Conservation (phyloP, 1,284 basidiomycete genomes). For the Trichosporon coremiiforme region DNA sequence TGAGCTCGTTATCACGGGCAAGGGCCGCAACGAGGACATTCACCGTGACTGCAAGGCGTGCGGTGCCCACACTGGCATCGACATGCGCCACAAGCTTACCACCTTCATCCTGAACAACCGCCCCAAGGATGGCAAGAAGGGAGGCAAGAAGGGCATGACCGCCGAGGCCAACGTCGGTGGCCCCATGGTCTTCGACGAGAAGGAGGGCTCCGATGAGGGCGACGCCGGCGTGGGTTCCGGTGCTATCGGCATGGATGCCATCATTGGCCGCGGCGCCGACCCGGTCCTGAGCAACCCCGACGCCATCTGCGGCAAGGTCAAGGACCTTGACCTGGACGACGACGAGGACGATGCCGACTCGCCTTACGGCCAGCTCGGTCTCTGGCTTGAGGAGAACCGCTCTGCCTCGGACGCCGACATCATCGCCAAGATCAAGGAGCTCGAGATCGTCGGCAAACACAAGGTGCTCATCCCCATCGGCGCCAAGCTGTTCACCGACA, state of each 20-base stretch:
- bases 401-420: constrained; percentile 61
- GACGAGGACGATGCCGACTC: constrained; percentile 85
- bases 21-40: constrained; percentile 76
- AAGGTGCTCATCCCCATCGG: constrained; percentile 83
- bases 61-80: constrained; percentile 84
- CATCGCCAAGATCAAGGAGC: constrained; percentile 85
- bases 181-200: constrained; percentile 51
- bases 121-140: constrained; percentile 76
- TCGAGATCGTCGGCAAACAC: constrained; percentile 95
- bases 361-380: constrained; percentile 80
- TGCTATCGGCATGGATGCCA: constrained; percentile 47
- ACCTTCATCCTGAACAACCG: constrained; percentile 99
- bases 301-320: constrained; percentile 75
- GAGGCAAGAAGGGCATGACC: constrained; percentile 59
- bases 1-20: constrained; percentile 78
- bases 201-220: constrained; percentile 40
- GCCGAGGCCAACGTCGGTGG: constrained; percentile 52
- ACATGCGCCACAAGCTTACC: constrained; percentile 96
- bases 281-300: constrained; percentile 48
- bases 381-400: constrained; percentile 82
- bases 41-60: constrained; percentile 98
- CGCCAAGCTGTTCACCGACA: constrained; percentile 78
- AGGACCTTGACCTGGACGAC: constrained; percentile 73
- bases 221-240: constrained; percentile 30
- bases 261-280: constrained; percentile 42